phyloP scores from a whole-genome alignment of 768 basidiomycete genomes.

The Epithele typhae region DNA sequence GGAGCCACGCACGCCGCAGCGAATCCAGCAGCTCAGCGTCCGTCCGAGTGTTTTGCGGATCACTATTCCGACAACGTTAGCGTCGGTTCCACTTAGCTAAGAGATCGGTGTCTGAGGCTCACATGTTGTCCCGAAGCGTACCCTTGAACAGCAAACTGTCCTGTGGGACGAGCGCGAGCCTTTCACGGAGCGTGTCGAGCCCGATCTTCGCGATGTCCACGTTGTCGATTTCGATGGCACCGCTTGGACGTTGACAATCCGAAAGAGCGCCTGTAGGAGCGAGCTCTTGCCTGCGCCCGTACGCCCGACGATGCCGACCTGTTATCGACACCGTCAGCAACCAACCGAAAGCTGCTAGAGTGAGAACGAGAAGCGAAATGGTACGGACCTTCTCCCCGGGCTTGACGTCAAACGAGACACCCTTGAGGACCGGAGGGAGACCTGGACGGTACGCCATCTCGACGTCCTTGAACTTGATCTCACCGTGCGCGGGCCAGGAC shows the following conservation, averaged over 20 bases:
- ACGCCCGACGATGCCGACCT: constrained; percentile 45
- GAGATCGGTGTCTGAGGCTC: constrained; percentile 13
- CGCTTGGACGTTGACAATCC: constrained; percentile 58
- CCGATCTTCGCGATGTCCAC: constrained; percentile 49
- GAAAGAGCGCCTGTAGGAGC: constrained; percentile 31
- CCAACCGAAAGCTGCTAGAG: no score
- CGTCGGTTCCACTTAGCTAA: constrained; percentile 44
- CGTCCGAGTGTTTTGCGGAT: constrained; percentile 38
- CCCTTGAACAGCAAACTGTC: constrained; percentile 78
- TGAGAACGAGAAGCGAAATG: no score
- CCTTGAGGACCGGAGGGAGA: constrained; percentile 83
- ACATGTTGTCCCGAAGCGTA: constrained; percentile 69
- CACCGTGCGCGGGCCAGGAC: constrained; percentile 74
- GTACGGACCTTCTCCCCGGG: constrained; percentile 75
- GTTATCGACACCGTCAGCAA: no score
- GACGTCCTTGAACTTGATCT: constrained; percentile 69
- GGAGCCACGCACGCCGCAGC: constrained; percentile 56
- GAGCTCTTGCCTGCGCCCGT: constrained; percentile 53
- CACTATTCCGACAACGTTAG: constrained; percentile 52
- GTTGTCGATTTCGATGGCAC: constrained; percentile 57
- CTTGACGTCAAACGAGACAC: constrained; percentile 61
- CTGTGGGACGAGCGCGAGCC: constrained; percentile 65
- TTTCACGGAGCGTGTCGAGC: constrained; percentile 46
- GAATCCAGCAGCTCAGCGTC: constrained; percentile 52
- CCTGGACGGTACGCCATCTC: constrained; percentile 82